Evolutionary conservation across 2,329 filamentous ascomycete genomes (phyloP).

Genomic region (Cytospora schulzeri): DNA sequence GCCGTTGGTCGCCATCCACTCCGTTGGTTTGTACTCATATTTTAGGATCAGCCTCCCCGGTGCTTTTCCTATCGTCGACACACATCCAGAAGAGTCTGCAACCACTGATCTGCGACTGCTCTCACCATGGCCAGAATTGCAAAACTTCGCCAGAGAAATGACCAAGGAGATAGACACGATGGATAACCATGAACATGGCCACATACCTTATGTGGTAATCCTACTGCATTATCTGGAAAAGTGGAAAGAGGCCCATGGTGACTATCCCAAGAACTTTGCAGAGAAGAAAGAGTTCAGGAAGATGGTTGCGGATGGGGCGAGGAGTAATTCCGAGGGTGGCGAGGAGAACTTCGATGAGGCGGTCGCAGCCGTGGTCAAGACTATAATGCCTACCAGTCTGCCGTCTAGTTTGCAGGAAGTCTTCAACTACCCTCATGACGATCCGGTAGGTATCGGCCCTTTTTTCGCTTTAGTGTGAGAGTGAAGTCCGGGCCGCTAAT

Average conservation of each 20-base stretch:
- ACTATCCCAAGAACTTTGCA: conserved; percentile 71
- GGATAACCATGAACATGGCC: conserved; percentile 81
- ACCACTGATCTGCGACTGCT: conserved; percentile 84
- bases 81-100: conserved; percentile 85
- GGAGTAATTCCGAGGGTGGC: conserved; percentile 78
- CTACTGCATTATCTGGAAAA: conserved; percentile 78
- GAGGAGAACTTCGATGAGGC: conserved; percentile 99
- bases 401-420: conserved; percentile 74
- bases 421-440: conserved; percentile 64
- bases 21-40: conserved; percentile 87
- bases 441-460: conserved; percentile 54
- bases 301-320: conserved; percentile 66
- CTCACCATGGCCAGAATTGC: conserved; percentile 82
- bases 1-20: conserved; percentile 81
- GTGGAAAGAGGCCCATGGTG: conserved; percentile 76
- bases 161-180: conserved; percentile 70
- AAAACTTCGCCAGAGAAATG: conserved; percentile 65
- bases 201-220: conserved; percentile 84
- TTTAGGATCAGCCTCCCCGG: conserved; percentile 78
- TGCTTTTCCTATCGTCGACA: conserved; percentile 92
- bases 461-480: conserved; percentile 12
- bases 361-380: conserved; percentile 81
- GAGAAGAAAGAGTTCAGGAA: conserved; percentile 85
- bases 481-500: conserved; percentile 27
- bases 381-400: conserved; percentile 69